Conservation (phyloP, 306 rosid genomes). For the Sphenostylis stenocarpa region DNA sequence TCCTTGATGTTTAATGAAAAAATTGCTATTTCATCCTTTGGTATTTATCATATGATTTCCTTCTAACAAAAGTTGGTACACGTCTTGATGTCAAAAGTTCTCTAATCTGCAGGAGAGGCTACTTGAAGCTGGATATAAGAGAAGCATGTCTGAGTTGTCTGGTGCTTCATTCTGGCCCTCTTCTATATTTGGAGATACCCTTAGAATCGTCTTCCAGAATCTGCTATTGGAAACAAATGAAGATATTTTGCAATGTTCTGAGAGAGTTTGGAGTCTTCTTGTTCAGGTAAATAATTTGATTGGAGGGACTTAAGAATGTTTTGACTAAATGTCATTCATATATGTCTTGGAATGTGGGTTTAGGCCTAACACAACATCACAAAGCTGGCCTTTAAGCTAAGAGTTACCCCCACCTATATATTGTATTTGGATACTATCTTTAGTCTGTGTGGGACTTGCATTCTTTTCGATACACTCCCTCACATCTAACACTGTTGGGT, state of each 20-base stretch:
- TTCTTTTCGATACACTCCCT: too few species aligned
- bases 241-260: conserved; percentile 82
- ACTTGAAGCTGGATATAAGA: conserved; percentile 89
- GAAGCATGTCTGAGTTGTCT: conserved; percentile 54
- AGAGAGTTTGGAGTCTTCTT: conserved; percentile 96
- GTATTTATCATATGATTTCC: not conserved
- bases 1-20: not conserved
- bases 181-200: conserved; percentile 84
- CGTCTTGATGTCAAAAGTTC: conserved; percentile 7
- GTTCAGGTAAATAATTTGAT: conserved; percentile 63
- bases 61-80: not conserved
- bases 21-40: not conserved
- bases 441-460: too few species aligned
- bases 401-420: too few species aligned
- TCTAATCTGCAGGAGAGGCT: conserved; percentile 76
- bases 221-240: conserved; percentile 87
- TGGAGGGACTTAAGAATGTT: not conserved
- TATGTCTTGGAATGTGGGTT: too few species aligned
- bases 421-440: too few species aligned
- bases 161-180: conserved; percentile 87
- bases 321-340: not conserved
- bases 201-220: conserved; percentile 92
- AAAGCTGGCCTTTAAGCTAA: too few species aligned
- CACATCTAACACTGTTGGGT: too few species aligned
- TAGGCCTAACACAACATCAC: too few species aligned